phyloP scores from a whole-genome alignment of 2,329 filamentous ascomycete species.

The Cladophialophora carrionii region DNA sequence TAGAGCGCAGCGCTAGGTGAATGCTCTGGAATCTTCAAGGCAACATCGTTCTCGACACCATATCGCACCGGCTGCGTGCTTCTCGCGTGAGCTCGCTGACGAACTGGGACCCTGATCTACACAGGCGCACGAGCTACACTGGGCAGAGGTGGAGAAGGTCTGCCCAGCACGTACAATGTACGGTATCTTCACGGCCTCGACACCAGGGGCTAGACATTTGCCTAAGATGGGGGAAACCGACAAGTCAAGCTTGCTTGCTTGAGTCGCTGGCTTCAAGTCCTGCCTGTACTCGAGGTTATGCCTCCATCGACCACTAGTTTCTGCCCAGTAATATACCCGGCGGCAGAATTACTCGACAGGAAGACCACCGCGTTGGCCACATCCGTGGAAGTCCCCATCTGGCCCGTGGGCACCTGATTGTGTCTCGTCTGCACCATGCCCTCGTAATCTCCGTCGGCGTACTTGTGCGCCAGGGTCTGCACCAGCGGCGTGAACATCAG shows the following conservation, averaged over 20 bases:
- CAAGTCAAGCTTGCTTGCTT: neutral
- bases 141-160: neutral
- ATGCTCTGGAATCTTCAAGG: neutral
- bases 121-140: neutral
- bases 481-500: constrained; percentile 61
- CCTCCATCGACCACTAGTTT: constrained; percentile 57
- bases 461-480: constrained; percentile 51
- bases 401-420: constrained; percentile 61
- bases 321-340: constrained; percentile 62
- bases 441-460: constrained; percentile 52
- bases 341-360: constrained; percentile 61
- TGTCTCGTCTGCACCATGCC: constrained; percentile 58
- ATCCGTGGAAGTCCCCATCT: constrained; percentile 64
- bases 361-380: constrained; percentile 62
- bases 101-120: neutral
- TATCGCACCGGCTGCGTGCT: neutral
- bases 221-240: neutral
- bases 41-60: neutral
- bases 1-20: too few species aligned
- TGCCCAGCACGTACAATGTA: neutral
- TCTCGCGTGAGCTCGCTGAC: neutral
- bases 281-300: constrained; percentile 39
- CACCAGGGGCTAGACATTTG: neutral
- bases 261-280: constrained; percentile 29
- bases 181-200: neutral